phyloP scores from a whole-genome alignment of 208 protist genomes.

The Leishmania major region DNA sequence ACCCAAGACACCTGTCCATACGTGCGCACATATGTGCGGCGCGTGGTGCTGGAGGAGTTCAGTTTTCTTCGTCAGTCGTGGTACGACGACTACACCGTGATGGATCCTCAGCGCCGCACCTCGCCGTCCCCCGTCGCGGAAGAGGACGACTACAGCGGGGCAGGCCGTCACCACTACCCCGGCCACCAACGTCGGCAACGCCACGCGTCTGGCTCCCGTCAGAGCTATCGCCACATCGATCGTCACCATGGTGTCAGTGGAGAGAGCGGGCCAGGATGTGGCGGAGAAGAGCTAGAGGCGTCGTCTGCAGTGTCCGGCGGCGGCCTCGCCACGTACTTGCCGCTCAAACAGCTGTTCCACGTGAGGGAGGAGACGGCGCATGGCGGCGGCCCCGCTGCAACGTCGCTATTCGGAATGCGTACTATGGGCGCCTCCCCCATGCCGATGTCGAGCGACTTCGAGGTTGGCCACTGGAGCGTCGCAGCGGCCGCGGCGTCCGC shows the following conservation, averaged over 20 bases:
- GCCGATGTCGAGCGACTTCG: background rate
- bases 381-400: background rate
- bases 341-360: slow-evolving; percentile 22
- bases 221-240: slow-evolving; percentile 1
- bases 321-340: slow-evolving; percentile 18
- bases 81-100: slow-evolving; percentile 36
- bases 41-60: slow-evolving; percentile 67
- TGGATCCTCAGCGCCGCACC: slow-evolving; percentile 9
- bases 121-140: slow-evolving; percentile 7
- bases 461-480: background rate
- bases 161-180: slow-evolving; percentile 10
- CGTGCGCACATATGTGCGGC: slow-evolving; percentile 56
- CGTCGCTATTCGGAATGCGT: background rate
- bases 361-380: slow-evolving; percentile 6
- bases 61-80: slow-evolving; percentile 53
- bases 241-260: background rate
- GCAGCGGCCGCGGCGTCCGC: slow-evolving; percentile 4
- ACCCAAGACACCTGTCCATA: slow-evolving; percentile 72
- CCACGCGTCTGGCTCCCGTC: slow-evolving; percentile 4
- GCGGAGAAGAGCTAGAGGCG: background rate
- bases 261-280: background rate
- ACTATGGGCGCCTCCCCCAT: background rate
- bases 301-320: slow-evolving; percentile 13
- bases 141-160: slow-evolving; percentile 25
- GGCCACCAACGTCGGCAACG: background rate